Evolutionary conservation across 129 eudicot species (phyloP).

Genomic region (Chrysanthemum makinoi): DNA sequence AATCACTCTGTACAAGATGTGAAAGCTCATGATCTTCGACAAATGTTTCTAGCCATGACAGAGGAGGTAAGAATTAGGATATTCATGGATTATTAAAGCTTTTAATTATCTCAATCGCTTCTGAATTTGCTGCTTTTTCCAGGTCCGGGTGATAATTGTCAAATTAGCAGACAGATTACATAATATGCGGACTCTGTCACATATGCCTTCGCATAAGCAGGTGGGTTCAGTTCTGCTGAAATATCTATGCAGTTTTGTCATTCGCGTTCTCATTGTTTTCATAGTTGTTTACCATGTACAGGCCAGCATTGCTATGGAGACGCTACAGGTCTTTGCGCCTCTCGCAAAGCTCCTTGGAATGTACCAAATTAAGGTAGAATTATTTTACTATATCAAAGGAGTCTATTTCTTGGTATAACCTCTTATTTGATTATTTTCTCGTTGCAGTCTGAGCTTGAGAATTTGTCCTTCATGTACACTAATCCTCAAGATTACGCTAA

Average conservation of each 20-base stretch:
- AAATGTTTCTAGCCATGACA: slow-evolving; percentile 99
- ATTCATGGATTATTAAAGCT: slow-evolving; percentile 15
- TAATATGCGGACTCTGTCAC: slow-evolving; percentile 97
- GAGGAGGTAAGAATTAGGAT: slow-evolving; percentile 58
- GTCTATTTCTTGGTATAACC: slow-evolving; percentile 2
- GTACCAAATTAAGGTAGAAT: slow-evolving; percentile 47
- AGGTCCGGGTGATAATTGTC: slow-evolving; percentile 98
- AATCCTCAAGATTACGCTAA: slow-evolving; percentile 87
- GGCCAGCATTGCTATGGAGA: slow-evolving; percentile 96
- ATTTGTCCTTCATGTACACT: slow-evolving; percentile 96
- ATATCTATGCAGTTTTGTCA: neutral
- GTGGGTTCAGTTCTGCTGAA: slow-evolving; percentile 35
- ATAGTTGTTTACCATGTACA: slow-evolving; percentile 37
- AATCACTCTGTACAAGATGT: slow-evolving; percentile 84
- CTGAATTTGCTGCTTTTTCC: slow-evolving; percentile 29
- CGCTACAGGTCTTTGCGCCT: slow-evolving; percentile 57
- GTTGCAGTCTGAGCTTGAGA: slow-evolving; percentile 65
- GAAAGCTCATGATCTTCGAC: slow-evolving; percentile 94
- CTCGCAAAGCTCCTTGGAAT: slow-evolving; percentile 41
- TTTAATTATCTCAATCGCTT: slow-evolving; percentile 12
- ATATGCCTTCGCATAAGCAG: slow-evolving; percentile 99
- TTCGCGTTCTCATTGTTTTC: slow-evolving; percentile 16
- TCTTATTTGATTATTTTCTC: neutral
- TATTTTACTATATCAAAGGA: neutral
- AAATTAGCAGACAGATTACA: slow-evolving; percentile 99